A percentile compares a stretch with the other conserved stretches of the same genome.
phyloP scores from a whole-genome alignment of 495 filamentous ascomycete species.

The Mytilinidion resinicola region DNA sequence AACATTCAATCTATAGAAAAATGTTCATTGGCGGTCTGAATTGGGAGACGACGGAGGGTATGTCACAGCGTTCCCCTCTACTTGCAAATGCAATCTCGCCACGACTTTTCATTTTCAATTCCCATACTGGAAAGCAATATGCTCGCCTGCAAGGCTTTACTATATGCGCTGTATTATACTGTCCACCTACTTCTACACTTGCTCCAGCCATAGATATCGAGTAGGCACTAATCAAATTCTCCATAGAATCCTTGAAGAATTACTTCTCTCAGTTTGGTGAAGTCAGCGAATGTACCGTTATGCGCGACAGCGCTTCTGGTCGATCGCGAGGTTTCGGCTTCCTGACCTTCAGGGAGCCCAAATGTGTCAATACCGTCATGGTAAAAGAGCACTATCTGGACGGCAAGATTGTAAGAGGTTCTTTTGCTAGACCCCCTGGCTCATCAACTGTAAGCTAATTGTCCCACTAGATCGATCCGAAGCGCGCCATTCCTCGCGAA shows the following conservation, averaged over 20 bases:
- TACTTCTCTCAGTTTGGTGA: constrained; percentile 99
- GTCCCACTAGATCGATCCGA: constrained; percentile 72
- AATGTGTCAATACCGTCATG: constrained; percentile 98
- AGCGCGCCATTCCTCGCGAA: constrained; percentile 93
- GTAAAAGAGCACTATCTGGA: constrained; percentile 98
- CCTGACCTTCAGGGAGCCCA: constrained; percentile 93
- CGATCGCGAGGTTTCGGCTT: constrained; percentile 95
- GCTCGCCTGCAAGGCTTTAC: neutral
- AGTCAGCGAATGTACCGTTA: constrained; percentile 94
- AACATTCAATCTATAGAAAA: constrained; percentile 56
- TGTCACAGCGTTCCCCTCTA: constrained; percentile 32
- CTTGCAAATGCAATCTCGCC: too few species aligned
- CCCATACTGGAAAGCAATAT: neutral
- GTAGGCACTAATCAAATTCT: too few species aligned
- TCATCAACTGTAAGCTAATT: constrained; percentile 22
- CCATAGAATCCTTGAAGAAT: constrained; percentile 85
- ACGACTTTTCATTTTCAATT: neutral
- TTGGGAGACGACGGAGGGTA: constrained; percentile 99
- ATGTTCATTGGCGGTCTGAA: constrained; percentile 99
- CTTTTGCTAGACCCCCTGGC: constrained; percentile 10
- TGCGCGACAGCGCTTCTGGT: constrained; percentile 91
- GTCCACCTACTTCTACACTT: too few species aligned
- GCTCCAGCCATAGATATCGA: too few species aligned
- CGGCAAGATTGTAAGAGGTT: constrained; percentile 82
- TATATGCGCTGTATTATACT: too few species aligned